Conservation (phyloP, 2,329 filamentous ascomycete species). For the Phaeosphaeria sp. region DNA sequence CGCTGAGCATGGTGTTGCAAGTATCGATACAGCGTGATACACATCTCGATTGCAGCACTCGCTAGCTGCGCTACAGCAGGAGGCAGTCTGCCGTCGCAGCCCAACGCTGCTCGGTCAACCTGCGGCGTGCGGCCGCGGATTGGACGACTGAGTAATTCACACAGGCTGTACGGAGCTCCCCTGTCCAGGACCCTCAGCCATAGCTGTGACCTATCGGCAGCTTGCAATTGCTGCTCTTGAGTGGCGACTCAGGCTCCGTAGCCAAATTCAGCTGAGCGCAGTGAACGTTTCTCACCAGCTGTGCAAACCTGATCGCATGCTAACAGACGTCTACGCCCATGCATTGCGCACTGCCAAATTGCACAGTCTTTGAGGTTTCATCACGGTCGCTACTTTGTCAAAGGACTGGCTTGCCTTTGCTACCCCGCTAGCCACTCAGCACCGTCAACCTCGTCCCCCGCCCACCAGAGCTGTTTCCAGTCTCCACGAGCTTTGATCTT, state of each 20-base stretch:
- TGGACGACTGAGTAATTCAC: slow-evolving; percentile 1
- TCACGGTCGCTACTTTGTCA: slow-evolving; percentile 1
- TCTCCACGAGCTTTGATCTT: not conserved
- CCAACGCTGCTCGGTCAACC: slow-evolving; percentile 2
- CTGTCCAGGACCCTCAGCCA: not conserved
- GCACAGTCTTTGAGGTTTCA: slow-evolving; percentile 3
- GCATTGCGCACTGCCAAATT: slow-evolving; percentile 2
- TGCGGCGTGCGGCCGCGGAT: slow-evolving; percentile 2
- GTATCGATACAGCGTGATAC: not conserved
- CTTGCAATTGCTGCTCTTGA: slow-evolving; percentile 2
- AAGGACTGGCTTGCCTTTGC: not conserved
- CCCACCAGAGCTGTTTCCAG: slow-evolving; percentile 3
- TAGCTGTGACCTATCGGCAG: slow-evolving; percentile 3
- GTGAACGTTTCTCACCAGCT: slow-evolving; percentile 15
- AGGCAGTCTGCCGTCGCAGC: not conserved
- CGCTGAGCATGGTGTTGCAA: not conserved
- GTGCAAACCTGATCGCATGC: slow-evolving; percentile 13
- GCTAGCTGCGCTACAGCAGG: not conserved
- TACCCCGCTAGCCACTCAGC: slow-evolving; percentile 2
- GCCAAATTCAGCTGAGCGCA: not conserved
- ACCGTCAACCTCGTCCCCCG: slow-evolving; percentile 4
- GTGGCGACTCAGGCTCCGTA: slow-evolving; percentile 1
- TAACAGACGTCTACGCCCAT: not conserved
- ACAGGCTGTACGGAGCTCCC: slow-evolving; percentile 3
- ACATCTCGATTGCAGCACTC: not conserved